A percentile compares a stretch with the other conserved stretches of the same genome.
These are phyloP conservation scores for Lithohypha guttulata DNA, from an alignment of 2,329 filamentous ascomycete species.

Conservation along the genomic window DNA sequence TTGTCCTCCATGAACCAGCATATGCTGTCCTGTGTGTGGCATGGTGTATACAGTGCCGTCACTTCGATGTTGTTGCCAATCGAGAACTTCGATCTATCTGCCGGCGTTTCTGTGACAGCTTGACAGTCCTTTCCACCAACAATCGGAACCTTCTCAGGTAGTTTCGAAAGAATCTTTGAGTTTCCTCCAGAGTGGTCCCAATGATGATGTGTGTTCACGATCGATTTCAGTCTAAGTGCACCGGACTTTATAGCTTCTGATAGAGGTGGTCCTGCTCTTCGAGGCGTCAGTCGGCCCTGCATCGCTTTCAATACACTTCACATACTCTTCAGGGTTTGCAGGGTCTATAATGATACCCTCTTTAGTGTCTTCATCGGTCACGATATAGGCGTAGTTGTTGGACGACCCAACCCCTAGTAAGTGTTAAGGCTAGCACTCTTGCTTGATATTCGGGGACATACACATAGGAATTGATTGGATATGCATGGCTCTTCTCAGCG, in stretches of 20 bases:
- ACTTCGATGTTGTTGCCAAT: slow-evolving; percentile 72
- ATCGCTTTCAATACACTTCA: slow-evolving; percentile 12
- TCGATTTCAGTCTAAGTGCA: slow-evolving; percentile 71
- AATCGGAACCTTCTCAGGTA: slow-evolving; percentile 54
- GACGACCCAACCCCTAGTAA: slow-evolving; percentile 26
- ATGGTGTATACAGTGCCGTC: slow-evolving; percentile 85
- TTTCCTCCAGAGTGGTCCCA: slow-evolving; percentile 94
- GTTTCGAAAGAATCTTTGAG: slow-evolving; percentile 53
- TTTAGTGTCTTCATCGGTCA: slow-evolving; percentile 39
- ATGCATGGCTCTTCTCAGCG: slow-evolving; percentile 33
- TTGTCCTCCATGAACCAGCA: slow-evolving; percentile 81
- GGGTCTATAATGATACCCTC: slow-evolving; percentile 42
- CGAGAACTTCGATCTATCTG: slow-evolving; percentile 65
- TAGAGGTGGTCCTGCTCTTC: slow-evolving; percentile 43
- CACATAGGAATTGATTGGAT: slow-evolving; percentile 45
- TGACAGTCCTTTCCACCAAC: slow-evolving; percentile 83
- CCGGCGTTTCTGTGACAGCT: slow-evolving; percentile 65
- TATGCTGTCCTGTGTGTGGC: slow-evolving; percentile 96
- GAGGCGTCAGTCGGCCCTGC: neutral
- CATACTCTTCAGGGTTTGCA: slow-evolving; percentile 41
- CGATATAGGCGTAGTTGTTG: slow-evolving; percentile 44
- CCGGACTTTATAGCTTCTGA: slow-evolving; percentile 61
- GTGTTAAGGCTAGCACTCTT: neutral
- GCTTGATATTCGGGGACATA: slow-evolving; percentile 25
- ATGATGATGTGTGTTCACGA: slow-evolving; percentile 96